Conservation (phyloP, 768 basidiomycete species). For the Amanita thiersii region DNA sequence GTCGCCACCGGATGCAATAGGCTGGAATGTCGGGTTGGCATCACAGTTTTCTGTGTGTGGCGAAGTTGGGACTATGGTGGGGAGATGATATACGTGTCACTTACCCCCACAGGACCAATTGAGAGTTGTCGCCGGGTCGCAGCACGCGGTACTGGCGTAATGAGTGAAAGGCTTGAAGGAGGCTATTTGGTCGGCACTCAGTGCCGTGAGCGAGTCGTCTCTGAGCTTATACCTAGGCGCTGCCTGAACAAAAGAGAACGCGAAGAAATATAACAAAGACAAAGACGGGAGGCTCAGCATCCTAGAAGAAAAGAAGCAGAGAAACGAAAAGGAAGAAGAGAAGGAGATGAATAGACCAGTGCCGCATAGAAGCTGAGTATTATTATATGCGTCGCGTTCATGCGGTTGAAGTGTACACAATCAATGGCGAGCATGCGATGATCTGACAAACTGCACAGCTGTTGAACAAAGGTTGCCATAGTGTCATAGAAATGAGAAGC, state of each 20-base stretch:
- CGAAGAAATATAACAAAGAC: background rate
- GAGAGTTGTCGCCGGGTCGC: background rate
- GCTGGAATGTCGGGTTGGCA: background rate
- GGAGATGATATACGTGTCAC: background rate
- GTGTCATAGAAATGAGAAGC: too few relatives aligned
- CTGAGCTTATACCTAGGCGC: background rate
- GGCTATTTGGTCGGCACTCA: background rate
- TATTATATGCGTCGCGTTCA: too few relatives aligned
- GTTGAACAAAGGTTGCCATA: too few relatives aligned
- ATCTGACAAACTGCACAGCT: too few relatives aligned
- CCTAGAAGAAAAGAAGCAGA: background rate
- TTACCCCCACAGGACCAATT: background rate
- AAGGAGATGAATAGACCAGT: too few relatives aligned
- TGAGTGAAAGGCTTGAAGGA: background rate
- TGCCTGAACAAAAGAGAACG: background rate
- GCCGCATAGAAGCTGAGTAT: too few relatives aligned
- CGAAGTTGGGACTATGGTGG: background rate
- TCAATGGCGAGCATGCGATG: too few relatives aligned
- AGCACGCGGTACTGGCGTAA: background rate
- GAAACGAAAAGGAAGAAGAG: too few relatives aligned
- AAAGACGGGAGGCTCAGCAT: background rate
- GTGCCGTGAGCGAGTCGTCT: background rate
- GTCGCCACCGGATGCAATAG: background rate
- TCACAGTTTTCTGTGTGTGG: too few relatives aligned
- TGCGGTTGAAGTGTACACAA: too few relatives aligned